Percentiles rank a stretch among this genome's conserved stretches.
phyloP scores from a whole-genome alignment of 176 grass and related monocot genomes.

The Coix lacrymajobi region DNA sequence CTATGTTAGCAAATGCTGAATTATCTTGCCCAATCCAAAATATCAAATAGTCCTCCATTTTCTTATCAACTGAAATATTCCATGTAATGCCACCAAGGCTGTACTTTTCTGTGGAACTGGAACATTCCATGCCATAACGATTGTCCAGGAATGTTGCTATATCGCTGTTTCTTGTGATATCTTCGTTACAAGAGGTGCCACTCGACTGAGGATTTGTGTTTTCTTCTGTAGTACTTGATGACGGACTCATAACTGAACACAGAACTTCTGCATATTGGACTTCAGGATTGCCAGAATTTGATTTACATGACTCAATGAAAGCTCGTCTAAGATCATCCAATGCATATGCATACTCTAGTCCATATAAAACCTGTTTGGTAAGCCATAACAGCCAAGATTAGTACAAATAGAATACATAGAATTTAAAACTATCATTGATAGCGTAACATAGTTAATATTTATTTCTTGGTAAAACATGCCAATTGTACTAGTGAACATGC shows the following conservation, averaged over 20 bases:
- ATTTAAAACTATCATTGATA: neutral
- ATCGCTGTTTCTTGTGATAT: conserved; percentile 15
- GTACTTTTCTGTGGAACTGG: conserved; percentile 37
- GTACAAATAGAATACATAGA: neutral
- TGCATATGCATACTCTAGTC: conserved; percentile 74
- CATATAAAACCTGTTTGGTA: conserved; percentile 69
- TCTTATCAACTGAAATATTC: conserved; percentile 45
- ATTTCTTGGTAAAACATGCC: neutral
- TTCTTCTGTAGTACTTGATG: conserved; percentile 33
- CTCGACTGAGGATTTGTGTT: neutral
- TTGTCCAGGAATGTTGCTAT: conserved; percentile 26
- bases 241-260: conserved; percentile 65
- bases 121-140: conserved; percentile 32
- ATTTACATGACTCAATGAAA: conserved; percentile 34
- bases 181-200: conserved; percentile 3
- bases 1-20: conserved; percentile 77
- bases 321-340: conserved; percentile 51
- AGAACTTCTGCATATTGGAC: conserved; percentile 56
- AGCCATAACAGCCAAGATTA: neutral
- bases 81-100: conserved; percentile 72
- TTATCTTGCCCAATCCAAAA: conserved; percentile 90
- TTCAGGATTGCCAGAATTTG: conserved; percentile 21
- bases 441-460: neutral
- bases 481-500: neutral
- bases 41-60: conserved; percentile 74